These are phyloP conservation scores for Mycena haematopus DNA, from an alignment of 768 basidiomycete species.

Conservation along the genomic window DNA sequence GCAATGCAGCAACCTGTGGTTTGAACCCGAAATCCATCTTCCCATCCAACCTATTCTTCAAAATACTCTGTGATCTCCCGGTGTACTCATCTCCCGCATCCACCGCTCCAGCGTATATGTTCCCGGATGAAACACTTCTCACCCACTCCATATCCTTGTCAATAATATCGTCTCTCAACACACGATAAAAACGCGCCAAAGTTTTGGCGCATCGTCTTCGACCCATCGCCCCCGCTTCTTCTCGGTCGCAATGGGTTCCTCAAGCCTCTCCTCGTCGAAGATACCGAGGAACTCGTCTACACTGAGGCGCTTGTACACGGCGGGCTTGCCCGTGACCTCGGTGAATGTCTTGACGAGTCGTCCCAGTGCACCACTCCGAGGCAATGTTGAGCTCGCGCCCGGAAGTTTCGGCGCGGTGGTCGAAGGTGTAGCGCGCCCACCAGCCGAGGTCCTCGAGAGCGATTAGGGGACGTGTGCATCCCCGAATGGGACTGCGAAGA, in stretches of 20 bases:
- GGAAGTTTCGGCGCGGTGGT: constrained; percentile 42
- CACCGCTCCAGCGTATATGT: constrained; percentile 39
- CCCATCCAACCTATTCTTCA: background rate
- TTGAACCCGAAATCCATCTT: constrained; percentile 2
- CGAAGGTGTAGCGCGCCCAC: constrained; percentile 46
- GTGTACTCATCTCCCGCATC: constrained; percentile 34
- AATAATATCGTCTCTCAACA: constrained; percentile 40
- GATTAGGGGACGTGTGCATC: constrained; percentile 44
- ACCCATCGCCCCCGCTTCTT: constrained; percentile 12
- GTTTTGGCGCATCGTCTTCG: constrained; percentile 33
- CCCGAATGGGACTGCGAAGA: constrained; percentile 44
- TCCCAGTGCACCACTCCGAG: constrained; percentile 46
- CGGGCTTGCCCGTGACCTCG: constrained; percentile 18
- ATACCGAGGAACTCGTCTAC: constrained; percentile 19
- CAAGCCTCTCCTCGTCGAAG: constrained; percentile 11
- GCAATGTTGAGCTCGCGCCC: constrained; percentile 44
- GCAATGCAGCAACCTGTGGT: background rate
- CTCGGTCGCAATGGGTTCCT: constrained; percentile 24
- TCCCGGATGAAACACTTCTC: constrained; percentile 35
- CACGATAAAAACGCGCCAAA: constrained; percentile 41
- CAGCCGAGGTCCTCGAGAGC: constrained; percentile 46
- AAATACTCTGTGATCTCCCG: background rate
- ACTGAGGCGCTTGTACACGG: constrained; percentile 9
- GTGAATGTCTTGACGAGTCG: constrained; percentile 37
- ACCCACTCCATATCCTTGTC: constrained; percentile 43